These are phyloP conservation scores for Bauhinia variegata DNA, from an alignment of 306 rosid species.

Conservation along the genomic window DNA sequence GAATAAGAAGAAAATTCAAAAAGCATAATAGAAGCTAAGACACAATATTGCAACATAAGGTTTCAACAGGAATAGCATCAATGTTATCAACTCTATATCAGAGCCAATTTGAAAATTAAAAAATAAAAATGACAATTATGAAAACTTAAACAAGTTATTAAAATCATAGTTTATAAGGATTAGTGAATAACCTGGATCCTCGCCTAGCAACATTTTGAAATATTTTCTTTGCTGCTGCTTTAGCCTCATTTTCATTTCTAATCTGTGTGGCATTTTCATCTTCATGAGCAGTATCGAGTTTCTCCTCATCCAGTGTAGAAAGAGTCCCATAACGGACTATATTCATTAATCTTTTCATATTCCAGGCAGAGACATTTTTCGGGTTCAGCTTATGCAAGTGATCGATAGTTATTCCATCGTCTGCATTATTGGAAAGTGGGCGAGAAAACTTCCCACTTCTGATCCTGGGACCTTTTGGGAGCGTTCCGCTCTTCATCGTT, in stretches of 20 bases:
- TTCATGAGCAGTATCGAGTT: conserved; percentile 44
- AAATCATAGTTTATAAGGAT: not conserved
- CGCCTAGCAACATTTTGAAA: conserved; percentile 79
- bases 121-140: no score
- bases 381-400: conserved; percentile 74
- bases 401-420: conserved; percentile 66
- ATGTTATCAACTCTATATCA: not conserved
- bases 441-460: conserved; percentile 34
- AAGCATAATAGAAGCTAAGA: not conserved
- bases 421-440: conserved; percentile 43
- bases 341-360: conserved; percentile 86
- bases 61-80: not conserved
- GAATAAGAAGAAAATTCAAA: not conserved
- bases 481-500: conserved; percentile 36
- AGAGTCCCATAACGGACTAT: conserved; percentile 70
- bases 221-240: conserved; percentile 81
- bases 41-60: not conserved
- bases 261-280: conserved; percentile 64
- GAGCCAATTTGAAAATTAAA: no score
- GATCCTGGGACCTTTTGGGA: conserved; percentile 19
- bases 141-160: no score
- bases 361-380: conserved; percentile 88
- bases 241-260: conserved; percentile 75
- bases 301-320: conserved; percentile 72
- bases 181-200: conserved; percentile 58